Conservation (phyloP, 345 rosid species). For the Trapa bicornis region DNA sequence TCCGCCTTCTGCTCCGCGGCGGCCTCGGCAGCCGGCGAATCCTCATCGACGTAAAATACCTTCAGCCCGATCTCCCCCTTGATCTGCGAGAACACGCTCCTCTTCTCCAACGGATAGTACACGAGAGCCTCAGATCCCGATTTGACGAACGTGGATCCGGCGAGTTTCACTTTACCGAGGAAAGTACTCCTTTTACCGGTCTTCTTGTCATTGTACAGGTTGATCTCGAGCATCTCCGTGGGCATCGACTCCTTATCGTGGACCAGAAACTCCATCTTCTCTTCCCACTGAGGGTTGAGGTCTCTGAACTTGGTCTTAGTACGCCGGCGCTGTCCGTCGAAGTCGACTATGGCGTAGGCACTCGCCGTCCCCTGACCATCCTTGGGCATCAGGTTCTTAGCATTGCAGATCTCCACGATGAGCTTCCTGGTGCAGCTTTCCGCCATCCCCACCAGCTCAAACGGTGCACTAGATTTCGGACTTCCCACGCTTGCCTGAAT, state of each 20-base stretch:
- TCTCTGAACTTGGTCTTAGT: conserved; percentile 75
- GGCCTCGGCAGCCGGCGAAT: conserved; percentile 29
- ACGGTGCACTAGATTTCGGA: neutral
- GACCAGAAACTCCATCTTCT: conserved; percentile 65
- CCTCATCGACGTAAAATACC: conserved; percentile 53
- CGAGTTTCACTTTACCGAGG: conserved; percentile 69
- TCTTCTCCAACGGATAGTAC: conserved; percentile 73
- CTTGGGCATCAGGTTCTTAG: conserved; percentile 78
- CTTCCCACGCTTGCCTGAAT: neutral
- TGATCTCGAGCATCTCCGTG: conserved; percentile 58
- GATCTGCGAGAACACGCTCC: conserved; percentile 80
- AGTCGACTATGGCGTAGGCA: conserved; percentile 69
- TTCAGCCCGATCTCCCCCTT: conserved; percentile 80
- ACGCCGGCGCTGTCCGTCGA: conserved; percentile 66
- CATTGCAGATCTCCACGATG: conserved; percentile 63
- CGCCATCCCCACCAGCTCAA: conserved; percentile 26
- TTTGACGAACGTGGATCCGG: conserved; percentile 37
- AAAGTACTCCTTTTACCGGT: conserved; percentile 51
- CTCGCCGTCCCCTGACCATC: conserved; percentile 96
- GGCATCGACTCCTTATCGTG: conserved; percentile 48
- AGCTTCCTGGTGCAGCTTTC: conserved; percentile 47
- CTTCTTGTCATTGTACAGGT: conserved; percentile 71
- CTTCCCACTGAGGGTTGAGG: conserved; percentile 88
- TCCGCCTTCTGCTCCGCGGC: conserved; percentile 15
- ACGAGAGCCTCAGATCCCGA: conserved; percentile 57